Conservation (phyloP, 2,329 filamentous ascomycete genomes). For the Nothophaeocryptopus gaeumannii region DNA sequence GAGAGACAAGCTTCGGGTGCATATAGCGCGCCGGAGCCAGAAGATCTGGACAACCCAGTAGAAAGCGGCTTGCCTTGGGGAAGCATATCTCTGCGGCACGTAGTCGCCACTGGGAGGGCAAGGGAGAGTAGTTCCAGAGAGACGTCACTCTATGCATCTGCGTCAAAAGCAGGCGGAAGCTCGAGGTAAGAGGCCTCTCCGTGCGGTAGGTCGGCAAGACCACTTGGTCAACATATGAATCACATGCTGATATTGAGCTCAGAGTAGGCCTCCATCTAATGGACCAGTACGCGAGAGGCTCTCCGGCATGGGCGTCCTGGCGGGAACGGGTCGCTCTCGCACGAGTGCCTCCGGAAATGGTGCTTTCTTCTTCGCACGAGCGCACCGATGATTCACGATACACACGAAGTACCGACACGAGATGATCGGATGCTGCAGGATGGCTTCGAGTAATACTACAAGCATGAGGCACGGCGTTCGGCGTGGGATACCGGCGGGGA, state of each 20-base stretch:
- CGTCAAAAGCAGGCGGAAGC: slow-evolving; percentile 39
- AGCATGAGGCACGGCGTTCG: too few species aligned
- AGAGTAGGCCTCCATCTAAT: slow-evolving; percentile 41
- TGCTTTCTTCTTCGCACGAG: slow-evolving; percentile 3
- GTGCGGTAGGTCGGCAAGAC: slow-evolving; percentile 19
- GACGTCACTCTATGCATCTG: slow-evolving; percentile 39
- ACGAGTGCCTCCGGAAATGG: background rate
- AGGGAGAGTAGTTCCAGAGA: slow-evolving; percentile 46
- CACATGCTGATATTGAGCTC: slow-evolving; percentile 14
- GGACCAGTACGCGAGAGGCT: slow-evolving; percentile 41
- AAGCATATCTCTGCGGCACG: slow-evolving; percentile 59
- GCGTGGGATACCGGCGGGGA: too few species aligned
- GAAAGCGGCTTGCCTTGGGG: slow-evolving; percentile 71
- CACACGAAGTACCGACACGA: background rate
- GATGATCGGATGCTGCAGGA: slow-evolving; percentile 9
- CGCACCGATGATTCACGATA: slow-evolving; percentile 7
- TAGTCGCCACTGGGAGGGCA: slow-evolving; percentile 45
- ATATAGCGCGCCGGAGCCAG: slow-evolving; percentile 60
- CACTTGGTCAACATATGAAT: background rate
- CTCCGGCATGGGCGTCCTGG: slow-evolving; percentile 29
- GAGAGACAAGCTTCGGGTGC: slow-evolving; percentile 61
- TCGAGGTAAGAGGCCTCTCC: slow-evolving; percentile 34
- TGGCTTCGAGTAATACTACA: slow-evolving; percentile 3
- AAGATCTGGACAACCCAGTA: slow-evolving; percentile 54
- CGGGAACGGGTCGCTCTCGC: slow-evolving; percentile 8